A percentile compares a stretch with the other conserved stretches of the same genome.
phyloP scores from a whole-genome alignment of 371 early-diverging fungal genomes.

The Vairimorpha apis region DNA sequence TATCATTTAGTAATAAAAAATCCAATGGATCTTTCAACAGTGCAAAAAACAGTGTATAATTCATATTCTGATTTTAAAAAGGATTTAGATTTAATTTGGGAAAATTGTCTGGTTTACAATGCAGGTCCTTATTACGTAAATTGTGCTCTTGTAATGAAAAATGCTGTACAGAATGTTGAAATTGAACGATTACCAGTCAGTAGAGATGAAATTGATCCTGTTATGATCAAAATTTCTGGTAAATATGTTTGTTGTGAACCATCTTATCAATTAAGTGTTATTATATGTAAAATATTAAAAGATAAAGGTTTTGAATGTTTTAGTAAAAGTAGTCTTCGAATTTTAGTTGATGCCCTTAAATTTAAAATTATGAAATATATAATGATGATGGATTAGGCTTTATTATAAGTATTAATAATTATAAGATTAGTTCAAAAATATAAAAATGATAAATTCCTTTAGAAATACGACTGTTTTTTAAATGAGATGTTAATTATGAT shows the following conservation, averaged over 20 bases:
- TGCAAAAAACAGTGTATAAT: slow-evolving; percentile 54
- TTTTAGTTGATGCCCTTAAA: slow-evolving; percentile 5
- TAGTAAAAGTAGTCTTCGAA: not conserved
- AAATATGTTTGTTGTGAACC: not conserved
- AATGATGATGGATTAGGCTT: not conserved
- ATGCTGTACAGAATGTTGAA: slow-evolving; percentile 11
- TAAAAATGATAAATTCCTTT: not conserved
- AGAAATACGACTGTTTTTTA: too few relatives aligned
- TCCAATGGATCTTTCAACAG: slow-evolving; percentile 67
- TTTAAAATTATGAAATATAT: not conserved
- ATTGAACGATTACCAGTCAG: slow-evolving; percentile 3
- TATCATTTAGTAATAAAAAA: slow-evolving; percentile 75
- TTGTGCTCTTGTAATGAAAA: slow-evolving; percentile 39
- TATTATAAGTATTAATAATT: not conserved
- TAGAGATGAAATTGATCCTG: not conserved
- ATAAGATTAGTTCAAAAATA: not conserved
- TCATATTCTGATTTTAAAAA: slow-evolving; percentile 51
- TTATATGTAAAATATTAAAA: slow-evolving; percentile 5
- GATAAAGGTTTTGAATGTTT: not conserved
- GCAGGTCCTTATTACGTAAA: slow-evolving; percentile 35
- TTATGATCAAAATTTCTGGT: not conserved
- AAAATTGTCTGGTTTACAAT: slow-evolving; percentile 57
- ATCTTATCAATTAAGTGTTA: not conserved
- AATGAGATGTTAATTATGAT: too few relatives aligned
- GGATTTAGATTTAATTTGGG: slow-evolving; percentile 55